Evolutionary conservation across 106 monocot genomes (phyloP), one percentile per base, ranked within the genome.

Genomic region (Allium sativum): DNA sequence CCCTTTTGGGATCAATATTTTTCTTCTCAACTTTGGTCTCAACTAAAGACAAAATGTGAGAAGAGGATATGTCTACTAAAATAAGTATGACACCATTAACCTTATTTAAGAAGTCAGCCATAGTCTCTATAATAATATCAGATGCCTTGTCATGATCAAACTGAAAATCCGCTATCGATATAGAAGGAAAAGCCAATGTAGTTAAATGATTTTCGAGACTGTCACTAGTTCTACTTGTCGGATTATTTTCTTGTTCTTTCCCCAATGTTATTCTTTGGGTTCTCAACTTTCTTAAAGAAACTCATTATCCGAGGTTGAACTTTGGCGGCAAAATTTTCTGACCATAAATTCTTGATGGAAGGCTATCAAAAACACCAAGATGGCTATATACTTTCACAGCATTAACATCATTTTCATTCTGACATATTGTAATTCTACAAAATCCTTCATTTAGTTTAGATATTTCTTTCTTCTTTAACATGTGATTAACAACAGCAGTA

Each of bases 131-230:
- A 78, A 96, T 96, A 42, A 90, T 77, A 52, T 87, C 87, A 42
- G 95, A 96, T 64, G 95, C 95, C 66, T 77, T 87, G 13, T 79
- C 84, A 67, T 70, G 74, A 73, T 84, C 72, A 66, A 96, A 96
- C 63, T 91, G 96, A 74, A 91, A 96, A 80, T 96, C 91, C 41
- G 91, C 61, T 3, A 87, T 96, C 16, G 96, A 87, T 72, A 96
- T 96, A 18, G 91, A 91, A 58, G 96, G 91, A 55, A 91, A 96
- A 61, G 90, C 90, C 52, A 96, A 40, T 17, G 89, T 96, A 65
- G 18, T 74, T 52, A 73, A 19, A 68, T 59, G 62, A 55, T 65
- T 48, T 21, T 15, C 50, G 17, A 66, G 61, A 72, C 7, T 3
- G 59, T 44, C 65, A 65, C 50, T 53, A n/a, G 68, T 65, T 42